phyloP scores from a whole-genome alignment of 2,329 filamentous ascomycete species.

The Blastomyces gilchristii region DNA sequence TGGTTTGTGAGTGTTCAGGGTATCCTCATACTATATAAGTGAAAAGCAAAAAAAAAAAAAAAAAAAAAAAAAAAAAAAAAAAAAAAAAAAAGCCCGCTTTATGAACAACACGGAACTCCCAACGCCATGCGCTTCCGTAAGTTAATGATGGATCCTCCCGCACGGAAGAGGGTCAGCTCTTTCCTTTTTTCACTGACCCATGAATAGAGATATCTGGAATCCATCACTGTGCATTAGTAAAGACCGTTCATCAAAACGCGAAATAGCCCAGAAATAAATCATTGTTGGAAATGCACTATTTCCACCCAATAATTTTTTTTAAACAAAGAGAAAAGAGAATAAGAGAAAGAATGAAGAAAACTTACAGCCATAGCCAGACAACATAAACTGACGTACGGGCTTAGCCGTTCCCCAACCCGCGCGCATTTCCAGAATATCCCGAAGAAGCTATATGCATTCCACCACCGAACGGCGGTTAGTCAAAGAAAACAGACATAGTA shows the following conservation, averaged over 20 bases:
- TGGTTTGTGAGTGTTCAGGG: neutral
- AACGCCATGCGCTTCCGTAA: conserved; percentile 3
- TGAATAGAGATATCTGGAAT: conserved; percentile 15
- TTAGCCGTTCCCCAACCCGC: conserved; percentile 80
- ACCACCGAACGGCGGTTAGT: conserved; percentile 9
- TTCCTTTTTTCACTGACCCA: conserved; percentile 14
- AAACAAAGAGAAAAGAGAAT: too few species aligned
- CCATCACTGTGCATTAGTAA: neutral
- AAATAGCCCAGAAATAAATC: neutral
- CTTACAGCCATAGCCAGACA: conserved; percentile 88
- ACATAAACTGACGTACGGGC: conserved; percentile 89
- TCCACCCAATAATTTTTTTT: too few species aligned
- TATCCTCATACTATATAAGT: neutral
- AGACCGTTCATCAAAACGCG: neutral
- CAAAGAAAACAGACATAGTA: neutral
- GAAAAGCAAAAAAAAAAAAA: neutral
- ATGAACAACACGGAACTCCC: conserved; percentile 5
- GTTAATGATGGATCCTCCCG: neutral
- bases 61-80: too few species aligned
- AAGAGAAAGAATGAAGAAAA: conserved; percentile 13
- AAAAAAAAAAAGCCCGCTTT: neutral
- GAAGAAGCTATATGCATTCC: conserved; percentile 46
- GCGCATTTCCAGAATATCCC: conserved; percentile 96
- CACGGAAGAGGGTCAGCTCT: neutral
- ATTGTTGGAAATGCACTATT: neutral